These are phyloP conservation scores for Syzygium aromaticum DNA, from an alignment of 345 rosid genomes.

Conservation along the genomic window DNA sequence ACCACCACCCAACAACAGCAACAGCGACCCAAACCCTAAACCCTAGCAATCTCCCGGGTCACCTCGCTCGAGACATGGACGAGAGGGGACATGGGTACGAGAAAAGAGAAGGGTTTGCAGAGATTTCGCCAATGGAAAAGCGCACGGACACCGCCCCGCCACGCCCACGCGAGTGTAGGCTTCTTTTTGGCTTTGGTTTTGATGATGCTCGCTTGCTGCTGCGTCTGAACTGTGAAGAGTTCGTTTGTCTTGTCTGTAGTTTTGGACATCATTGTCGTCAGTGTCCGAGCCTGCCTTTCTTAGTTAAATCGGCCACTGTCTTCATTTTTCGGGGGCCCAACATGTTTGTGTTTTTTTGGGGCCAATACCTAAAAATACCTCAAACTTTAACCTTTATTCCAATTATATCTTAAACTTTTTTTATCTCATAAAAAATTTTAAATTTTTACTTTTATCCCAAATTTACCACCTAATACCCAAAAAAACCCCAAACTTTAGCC, in stretches of 20 bases:
- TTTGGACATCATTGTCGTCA: too few species aligned
- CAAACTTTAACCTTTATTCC: too few species aligned
- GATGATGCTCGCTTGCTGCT: background rate
- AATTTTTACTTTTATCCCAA: too few species aligned
- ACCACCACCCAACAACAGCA: background rate
- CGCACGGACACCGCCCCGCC: background rate
- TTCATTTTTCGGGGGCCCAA: too few species aligned
- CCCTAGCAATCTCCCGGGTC: constrained; percentile 13
- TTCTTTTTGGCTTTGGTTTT: background rate
- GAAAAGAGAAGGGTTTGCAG: background rate
- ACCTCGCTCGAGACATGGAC: background rate
- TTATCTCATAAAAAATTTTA: too few species aligned
- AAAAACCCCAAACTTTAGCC: too few species aligned
- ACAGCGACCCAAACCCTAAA: constrained; percentile 25
- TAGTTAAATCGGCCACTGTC: too few species aligned
- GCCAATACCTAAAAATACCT: too few species aligned
- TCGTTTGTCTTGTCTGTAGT: background rate
- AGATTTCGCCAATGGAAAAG: background rate
- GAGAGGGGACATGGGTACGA: background rate
- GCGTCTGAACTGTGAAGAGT: background rate
- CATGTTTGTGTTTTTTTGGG: too few species aligned
- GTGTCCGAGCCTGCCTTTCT: too few species aligned
- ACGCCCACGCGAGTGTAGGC: background rate
- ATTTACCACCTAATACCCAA: too few species aligned
- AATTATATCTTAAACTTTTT: too few species aligned